Evolutionary conservation across 768 basidiomycete species (phyloP).

Genomic region (Termitomyces sp.): DNA sequence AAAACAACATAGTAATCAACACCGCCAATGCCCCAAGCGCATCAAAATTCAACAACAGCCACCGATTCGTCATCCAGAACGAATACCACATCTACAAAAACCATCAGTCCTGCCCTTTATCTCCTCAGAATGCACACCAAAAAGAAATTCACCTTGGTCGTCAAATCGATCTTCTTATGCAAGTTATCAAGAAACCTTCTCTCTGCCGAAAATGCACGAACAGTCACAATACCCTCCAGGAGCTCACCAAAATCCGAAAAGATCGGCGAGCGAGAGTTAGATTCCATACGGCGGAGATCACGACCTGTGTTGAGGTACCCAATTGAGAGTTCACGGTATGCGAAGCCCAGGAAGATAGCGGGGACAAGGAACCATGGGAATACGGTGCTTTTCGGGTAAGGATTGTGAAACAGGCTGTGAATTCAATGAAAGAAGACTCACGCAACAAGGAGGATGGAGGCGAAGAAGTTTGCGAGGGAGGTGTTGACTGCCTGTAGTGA

Average conservation of each 20-base stretch:
- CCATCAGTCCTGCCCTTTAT: too few relatives aligned
- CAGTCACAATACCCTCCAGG: conserved; percentile 88
- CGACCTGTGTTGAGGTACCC: conserved; percentile 80
- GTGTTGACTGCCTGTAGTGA: conserved; percentile 76
- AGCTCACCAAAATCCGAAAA: conserved; percentile 82
- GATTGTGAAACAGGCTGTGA: background rate
- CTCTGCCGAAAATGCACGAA: conserved; percentile 88
- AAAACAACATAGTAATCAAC: conserved; percentile 72
- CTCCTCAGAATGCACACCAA: background rate
- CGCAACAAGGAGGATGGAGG: conserved; percentile 71
- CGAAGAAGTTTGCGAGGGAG: conserved; percentile 73
- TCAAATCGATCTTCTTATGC: conserved; percentile 70
- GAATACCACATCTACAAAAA: conserved; percentile 70
- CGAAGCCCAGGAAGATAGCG: conserved; percentile 65
- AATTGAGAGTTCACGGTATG: conserved; percentile 67
- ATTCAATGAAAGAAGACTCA: conserved; percentile 29
- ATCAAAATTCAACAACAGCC: conserved; percentile 85
- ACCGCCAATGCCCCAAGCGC: conserved; percentile 70
- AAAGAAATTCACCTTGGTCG: conserved; percentile 55
- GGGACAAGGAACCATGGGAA: conserved; percentile 86
- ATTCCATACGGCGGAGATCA: conserved; percentile 88
- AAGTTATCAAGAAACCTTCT: conserved; percentile 71
- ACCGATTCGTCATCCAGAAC: conserved; percentile 89
- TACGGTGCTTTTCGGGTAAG: conserved; percentile 41
- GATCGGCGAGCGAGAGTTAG: conserved; percentile 81